Conservation (phyloP, 805 yeast genomes). For the Naumovozyma baii region DNA sequence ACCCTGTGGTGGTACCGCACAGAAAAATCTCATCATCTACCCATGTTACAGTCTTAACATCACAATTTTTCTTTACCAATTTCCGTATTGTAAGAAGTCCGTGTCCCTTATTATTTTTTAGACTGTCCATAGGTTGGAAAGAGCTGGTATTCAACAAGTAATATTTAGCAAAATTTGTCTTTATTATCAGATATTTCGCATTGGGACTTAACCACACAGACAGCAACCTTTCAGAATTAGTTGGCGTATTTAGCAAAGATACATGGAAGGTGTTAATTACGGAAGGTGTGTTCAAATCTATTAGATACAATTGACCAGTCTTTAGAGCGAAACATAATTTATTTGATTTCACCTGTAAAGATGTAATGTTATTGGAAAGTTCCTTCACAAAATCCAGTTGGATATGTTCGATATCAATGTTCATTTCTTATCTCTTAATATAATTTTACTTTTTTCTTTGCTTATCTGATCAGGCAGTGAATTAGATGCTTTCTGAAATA, state of each 20-base stretch:
- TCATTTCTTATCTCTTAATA: no score
- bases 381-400: slow-evolving; percentile 46
- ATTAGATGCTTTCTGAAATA: no score
- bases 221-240: slow-evolving; percentile 15
- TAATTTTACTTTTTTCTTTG: no score
- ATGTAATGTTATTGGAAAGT: slow-evolving; percentile 34
- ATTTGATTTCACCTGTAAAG: slow-evolving; percentile 48
- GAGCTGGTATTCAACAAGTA: slow-evolving; percentile 9
- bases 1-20: slow-evolving; percentile 20
- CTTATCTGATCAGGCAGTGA: no score
- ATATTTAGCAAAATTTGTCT: slow-evolving; percentile 27
- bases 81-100: slow-evolving; percentile 8
- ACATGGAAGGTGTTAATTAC: slow-evolving; percentile 38
- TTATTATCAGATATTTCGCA: slow-evolving; percentile 16
- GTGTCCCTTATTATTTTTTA: no score
- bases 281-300: slow-evolving; percentile 58
- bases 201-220: slow-evolving; percentile 20
- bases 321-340: slow-evolving; percentile 45
- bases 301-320: slow-evolving; percentile 48
- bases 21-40: slow-evolving; percentile 8
- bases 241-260: slow-evolving; percentile 17
- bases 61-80: slow-evolving; percentile 17
- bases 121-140: neutral
- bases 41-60: slow-evolving; percentile 20
- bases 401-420: slow-evolving; percentile 27